Base-by-base conservation (phyloP, 768 basidiomycete species). In the Leucocoprinus leucothites region DNA sequence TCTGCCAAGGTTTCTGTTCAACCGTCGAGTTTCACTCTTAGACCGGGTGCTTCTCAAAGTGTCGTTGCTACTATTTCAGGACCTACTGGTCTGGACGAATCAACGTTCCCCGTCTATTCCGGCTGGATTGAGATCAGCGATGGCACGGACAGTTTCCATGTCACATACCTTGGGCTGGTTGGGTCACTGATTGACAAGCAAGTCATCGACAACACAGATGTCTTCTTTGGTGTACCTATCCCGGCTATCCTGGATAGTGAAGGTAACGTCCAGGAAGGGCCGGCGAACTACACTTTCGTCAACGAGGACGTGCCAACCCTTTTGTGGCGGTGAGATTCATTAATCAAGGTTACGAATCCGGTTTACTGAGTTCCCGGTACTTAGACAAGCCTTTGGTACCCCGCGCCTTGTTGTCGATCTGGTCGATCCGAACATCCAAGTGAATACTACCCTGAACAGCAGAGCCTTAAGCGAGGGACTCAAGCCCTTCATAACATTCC, bases 81-180 rank as follows among this genome's bases (percentile, higher is more conserved):
- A 1, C 84, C 84, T 1, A 56, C 58, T 0, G 65, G 76, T 0
- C 66, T 72, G 9, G 65, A 79, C 49, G 69, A 76, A 19, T 64
- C 71, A 25, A 68, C 74, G 3, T 75, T 82, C 64, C 83, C 84
- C 13, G 70, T 83, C 49, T 84, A 78, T 67, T 81, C 80, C 25
- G 83, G 83, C 2, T 82, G 73, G 68, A 78, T 86, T 31, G 69
- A 76, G 43, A 61, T 76, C 31, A 67, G 68, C 49, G 72, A 68
- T 47, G 64, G 63, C 14, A 57, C 60, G 13, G 71, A 76, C 53
- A 71, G 60, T 28, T 65, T 69, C 55, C 69, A 74, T 21, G 70
- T 74, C 19, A 69, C 76, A 0, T 82, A 80, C 63, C 64, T 80
- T 26, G 80, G 80, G 64, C 61, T 67, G 34, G 61, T 52, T 40